Percentiles rank a stretch among this genome's conserved stretches.
These are phyloP conservation scores for Suillus placidus DNA, from an alignment of 768 basidiomycete genomes.

Conservation along the genomic window DNA sequence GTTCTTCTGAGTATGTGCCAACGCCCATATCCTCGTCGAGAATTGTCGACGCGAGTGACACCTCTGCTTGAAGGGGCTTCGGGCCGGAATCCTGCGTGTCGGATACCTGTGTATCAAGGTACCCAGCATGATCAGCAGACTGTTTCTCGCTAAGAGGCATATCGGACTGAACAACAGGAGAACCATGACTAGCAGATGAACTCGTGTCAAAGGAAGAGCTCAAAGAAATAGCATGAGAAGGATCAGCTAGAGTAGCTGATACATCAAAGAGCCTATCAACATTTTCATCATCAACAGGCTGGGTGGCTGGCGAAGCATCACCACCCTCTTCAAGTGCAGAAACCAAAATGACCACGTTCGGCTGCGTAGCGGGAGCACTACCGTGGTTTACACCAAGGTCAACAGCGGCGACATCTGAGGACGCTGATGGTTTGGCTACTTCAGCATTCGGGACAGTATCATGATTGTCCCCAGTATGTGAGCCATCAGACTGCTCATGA, in stretches of 20 bases:
- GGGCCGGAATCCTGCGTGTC: slow-evolving; percentile 17
- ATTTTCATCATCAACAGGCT: slow-evolving; percentile 25
- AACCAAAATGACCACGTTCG: slow-evolving; percentile 24
- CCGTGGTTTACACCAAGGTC: slow-evolving; percentile 16
- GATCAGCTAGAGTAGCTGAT: slow-evolving; percentile 28
- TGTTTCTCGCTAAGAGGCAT: slow-evolving; percentile 43
- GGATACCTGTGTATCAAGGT: slow-evolving; percentile 47
- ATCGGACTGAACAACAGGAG: slow-evolving; percentile 43
- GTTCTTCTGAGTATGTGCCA: slow-evolving; percentile 32
- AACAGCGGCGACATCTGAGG: slow-evolving; percentile 24
- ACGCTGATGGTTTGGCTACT: slow-evolving; percentile 30
- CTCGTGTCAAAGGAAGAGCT: slow-evolving; percentile 48
- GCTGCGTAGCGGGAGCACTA: slow-evolving; percentile 25
- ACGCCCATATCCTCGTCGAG: slow-evolving; percentile 46
- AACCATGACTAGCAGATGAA: slow-evolving; percentile 46
- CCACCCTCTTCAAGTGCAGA: slow-evolving; percentile 22
- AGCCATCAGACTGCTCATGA: slow-evolving; percentile 19
- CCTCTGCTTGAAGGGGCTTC: slow-evolving; percentile 42
- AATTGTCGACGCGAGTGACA: slow-evolving; percentile 56
- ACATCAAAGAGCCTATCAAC: slow-evolving; percentile 24
- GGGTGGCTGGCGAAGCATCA: slow-evolving; percentile 25
- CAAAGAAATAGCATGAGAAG: slow-evolving; percentile 36
- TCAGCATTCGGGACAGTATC: slow-evolving; percentile 20
- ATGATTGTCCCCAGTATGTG: slow-evolving; percentile 22
- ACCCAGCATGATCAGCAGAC: slow-evolving; percentile 50